These are phyloP conservation scores for Gastrolobium villosum DNA, from an alignment of 306 rosid genomes.

Conservation along the genomic window DNA sequence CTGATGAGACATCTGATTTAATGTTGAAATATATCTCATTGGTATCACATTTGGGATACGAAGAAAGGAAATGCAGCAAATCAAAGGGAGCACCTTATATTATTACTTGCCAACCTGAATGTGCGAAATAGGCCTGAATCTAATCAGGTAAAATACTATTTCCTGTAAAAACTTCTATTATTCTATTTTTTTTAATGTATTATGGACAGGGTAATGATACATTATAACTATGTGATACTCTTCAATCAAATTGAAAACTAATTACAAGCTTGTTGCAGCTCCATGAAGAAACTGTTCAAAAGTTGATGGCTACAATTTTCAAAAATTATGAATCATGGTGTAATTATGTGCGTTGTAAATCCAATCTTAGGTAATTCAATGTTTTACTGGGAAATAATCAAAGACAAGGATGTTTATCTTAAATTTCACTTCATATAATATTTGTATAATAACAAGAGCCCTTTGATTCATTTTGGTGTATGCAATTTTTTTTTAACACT, in stretches of 20 bases:
- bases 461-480: slow-evolving; percentile 37
- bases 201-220: neutral
- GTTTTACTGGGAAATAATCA: slow-evolving; percentile 39
- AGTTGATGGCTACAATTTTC: slow-evolving; percentile 63
- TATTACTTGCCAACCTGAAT: slow-evolving; percentile 90
- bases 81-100: slow-evolving; percentile 95
- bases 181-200: slow-evolving; percentile 29
- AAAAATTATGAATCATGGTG: slow-evolving; percentile 97
- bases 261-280: slow-evolving; percentile 69
- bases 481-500: slow-evolving; percentile 35
- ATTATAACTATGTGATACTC: slow-evolving; percentile 26
- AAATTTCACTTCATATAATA: slow-evolving; percentile 39
- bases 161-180: slow-evolving; percentile 36
- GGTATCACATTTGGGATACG: slow-evolving; percentile 43
- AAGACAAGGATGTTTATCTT: slow-evolving; percentile 31
- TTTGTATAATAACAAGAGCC: slow-evolving; percentile 41
- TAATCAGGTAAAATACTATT: slow-evolving; percentile 57
- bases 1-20: slow-evolving; percentile 46
- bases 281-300: slow-evolving; percentile 60
- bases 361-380: slow-evolving; percentile 67
- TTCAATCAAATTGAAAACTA: slow-evolving; percentile 47
- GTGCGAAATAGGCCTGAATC: slow-evolving; percentile 57
- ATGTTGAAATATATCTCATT: slow-evolving; percentile 30
- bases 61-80: slow-evolving; percentile 99
- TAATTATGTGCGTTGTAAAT: slow-evolving; percentile 71